Conservation (phyloP, 306 rosid species). For the Cicer arietinum region DNA sequence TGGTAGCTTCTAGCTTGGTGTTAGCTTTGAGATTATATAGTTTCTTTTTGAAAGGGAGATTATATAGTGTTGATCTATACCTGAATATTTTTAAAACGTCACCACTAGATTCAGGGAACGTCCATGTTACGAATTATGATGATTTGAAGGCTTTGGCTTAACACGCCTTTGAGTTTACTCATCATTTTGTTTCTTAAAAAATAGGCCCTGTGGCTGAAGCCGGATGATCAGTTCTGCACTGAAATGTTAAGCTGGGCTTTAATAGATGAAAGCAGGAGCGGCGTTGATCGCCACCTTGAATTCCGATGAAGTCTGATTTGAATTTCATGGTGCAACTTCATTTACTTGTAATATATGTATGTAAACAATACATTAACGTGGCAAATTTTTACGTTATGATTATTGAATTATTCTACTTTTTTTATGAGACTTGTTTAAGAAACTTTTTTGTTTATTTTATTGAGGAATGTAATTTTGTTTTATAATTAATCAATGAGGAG, state of each 20-base stretch:
- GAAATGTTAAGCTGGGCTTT: conserved; percentile 89
- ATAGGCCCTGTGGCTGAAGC: conserved; percentile 87
- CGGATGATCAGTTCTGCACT: conserved; percentile 92
- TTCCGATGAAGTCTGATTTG: conserved; percentile 43
- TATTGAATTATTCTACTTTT: too few relatives aligned
- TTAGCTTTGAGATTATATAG: not conserved
- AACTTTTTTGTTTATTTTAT: too few relatives aligned
- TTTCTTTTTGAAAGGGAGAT: not conserved
- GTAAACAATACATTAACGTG: conserved; percentile 34
- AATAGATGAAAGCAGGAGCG: conserved; percentile 68
- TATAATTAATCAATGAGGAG: too few relatives aligned
- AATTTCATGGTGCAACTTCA: conserved; percentile 37
- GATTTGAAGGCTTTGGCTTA: conserved; percentile 23
- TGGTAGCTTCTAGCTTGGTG: conserved; percentile 11
- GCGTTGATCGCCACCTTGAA: conserved; percentile 52
- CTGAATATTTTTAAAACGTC: conserved; percentile 1
- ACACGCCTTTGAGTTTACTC: conserved; percentile 37
- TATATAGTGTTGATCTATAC: not conserved
- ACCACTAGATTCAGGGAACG: not conserved
- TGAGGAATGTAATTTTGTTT: too few relatives aligned
- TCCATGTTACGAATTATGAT: conserved; percentile 18
- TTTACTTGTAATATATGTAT: conserved; percentile 38
- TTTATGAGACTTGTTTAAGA: too few relatives aligned
- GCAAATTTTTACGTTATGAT: too few relatives aligned
- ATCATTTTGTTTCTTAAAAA: conserved; percentile 39